A percentile compares a stretch with the other conserved stretches of the same genome.
Evolutionary conservation across 176 grass and related monocot genomes (phyloP).

Genomic region (Lolium rigidum): DNA sequence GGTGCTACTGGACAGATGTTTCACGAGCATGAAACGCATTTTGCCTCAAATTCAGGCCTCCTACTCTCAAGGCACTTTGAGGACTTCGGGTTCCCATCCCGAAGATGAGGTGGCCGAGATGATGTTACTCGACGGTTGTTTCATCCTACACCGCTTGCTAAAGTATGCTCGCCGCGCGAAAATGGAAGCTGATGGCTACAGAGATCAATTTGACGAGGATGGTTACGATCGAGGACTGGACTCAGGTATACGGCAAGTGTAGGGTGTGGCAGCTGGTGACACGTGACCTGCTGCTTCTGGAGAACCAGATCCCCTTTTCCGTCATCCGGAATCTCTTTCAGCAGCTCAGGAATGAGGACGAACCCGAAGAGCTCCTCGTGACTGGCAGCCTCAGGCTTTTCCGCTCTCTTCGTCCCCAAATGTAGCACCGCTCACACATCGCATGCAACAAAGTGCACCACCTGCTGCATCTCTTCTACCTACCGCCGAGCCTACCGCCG

Average conservation of each 20-base stretch:
- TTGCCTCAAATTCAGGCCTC: neutral
- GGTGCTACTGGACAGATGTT: no score
- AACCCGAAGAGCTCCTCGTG: no score
- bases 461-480: no score
- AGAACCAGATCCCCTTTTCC: no score
- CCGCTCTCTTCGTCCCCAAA: no score
- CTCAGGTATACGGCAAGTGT: neutral
- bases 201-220: neutral
- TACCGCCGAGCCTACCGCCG: neutral
- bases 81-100: neutral
- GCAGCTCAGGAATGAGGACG: no score
- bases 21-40: no score
- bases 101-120: neutral
- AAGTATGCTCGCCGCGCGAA: neutral
- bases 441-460: no score
- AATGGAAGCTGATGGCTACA: neutral
- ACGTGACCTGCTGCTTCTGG: no score
- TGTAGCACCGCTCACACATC: no score
- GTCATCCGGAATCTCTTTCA: no score
- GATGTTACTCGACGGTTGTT: constrained; percentile 52
- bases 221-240: neutral
- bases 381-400: no score
- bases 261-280: constrained; percentile 2
- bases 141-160: constrained; percentile 41
- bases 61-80: neutral